Percentiles rank a stretch among this genome's conserved stretches.
Conservation (phyloP, 2,329 filamentous ascomycete species). For the Diaporthe batatas region DNA sequence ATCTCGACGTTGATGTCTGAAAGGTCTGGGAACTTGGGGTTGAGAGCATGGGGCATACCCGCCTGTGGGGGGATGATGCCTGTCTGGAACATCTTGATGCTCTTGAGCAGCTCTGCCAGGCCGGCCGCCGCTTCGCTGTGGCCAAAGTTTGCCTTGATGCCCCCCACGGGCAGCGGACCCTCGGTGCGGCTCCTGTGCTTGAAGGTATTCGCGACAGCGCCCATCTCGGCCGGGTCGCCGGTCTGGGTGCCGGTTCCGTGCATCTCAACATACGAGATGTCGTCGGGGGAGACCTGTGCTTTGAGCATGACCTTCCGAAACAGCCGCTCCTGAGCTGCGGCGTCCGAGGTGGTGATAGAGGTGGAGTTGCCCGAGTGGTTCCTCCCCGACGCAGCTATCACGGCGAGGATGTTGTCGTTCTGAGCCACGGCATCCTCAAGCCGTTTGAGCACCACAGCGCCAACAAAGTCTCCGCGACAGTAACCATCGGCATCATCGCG, state of each 20-base stretch:
- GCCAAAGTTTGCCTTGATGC: constrained; percentile 70
- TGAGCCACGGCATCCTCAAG: constrained; percentile 61
- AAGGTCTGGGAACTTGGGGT: constrained; percentile 51
- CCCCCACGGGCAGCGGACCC: constrained; percentile 65
- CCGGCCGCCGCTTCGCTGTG: constrained; percentile 70
- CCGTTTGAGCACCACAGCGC: constrained; percentile 33
- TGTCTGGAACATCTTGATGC: constrained; percentile 70
- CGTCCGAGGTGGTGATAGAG: constrained; percentile 49
- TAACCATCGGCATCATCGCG: constrained; percentile 60
- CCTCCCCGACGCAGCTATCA: constrained; percentile 54
- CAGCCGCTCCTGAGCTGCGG: constrained; percentile 47
- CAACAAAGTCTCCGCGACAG: constrained; percentile 64
- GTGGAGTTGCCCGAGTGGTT: constrained; percentile 58
- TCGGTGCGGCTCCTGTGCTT: constrained; percentile 19
- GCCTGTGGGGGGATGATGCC: constrained; percentile 70
- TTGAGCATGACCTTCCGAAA: constrained; percentile 50
- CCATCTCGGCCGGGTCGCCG: constrained; percentile 53
- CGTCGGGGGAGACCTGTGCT: constrained; percentile 45
- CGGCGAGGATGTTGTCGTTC: constrained; percentile 58
- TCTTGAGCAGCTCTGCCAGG: constrained; percentile 67
- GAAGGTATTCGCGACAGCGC: constrained; percentile 37
- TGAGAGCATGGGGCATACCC: constrained; percentile 72
- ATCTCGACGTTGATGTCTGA: constrained; percentile 62
- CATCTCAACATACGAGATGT: constrained; percentile 38
- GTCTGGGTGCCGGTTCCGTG: constrained; percentile 60